Evolutionary conservation across 106 monocot species (phyloP), one percentile per base, ranked within the genome.

Genomic region (Phalaenopsis aphrodite): DNA sequence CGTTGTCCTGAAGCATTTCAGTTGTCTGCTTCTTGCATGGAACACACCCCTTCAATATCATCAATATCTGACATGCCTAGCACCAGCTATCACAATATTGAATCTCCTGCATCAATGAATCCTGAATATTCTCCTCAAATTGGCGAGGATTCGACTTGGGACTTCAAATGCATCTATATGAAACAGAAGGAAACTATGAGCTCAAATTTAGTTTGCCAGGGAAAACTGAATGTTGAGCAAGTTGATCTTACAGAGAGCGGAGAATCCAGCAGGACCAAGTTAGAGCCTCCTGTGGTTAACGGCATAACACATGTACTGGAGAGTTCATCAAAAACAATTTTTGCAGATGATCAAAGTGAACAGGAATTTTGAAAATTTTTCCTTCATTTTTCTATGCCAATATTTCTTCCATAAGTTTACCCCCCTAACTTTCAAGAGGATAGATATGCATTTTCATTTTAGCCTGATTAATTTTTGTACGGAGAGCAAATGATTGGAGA

Each of bases 221-320:
- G 37, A 19, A 79, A 87, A 56, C 36, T 43, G 43, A 69, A 58
- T 57, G 82, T 71, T 67, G 65, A 83, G 48, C 57, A 73, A 74
- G 45, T 69, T 69, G 36, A 69, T 69, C 36, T 37, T 69, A 69
- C 69, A 69, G 36, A 82, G 45, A 82, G 82, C 78, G 76, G 79
- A 79, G 84, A 78, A 5, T 90, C 78, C 18, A 82, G 85, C 61
- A 84, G 76, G 77, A 81, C 47, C 64, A 37, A 74, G 18, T 79
- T 79, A 21, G 78, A 82, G 55, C 14, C 72, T n/a, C 42, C 18
- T 43, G 45, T 43, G 38, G 48, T 42, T 88, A 75, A 83, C n/a
- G 55, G 73, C 37, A 42, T 78, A 45, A 61, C 76, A 43, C n/a
- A 45, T 47, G 42, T 64, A 66, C 75, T 39, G 38, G 69, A 69